Conservation (phyloP, 208 protist species). For the Sergeia podlipaevii region DNA sequence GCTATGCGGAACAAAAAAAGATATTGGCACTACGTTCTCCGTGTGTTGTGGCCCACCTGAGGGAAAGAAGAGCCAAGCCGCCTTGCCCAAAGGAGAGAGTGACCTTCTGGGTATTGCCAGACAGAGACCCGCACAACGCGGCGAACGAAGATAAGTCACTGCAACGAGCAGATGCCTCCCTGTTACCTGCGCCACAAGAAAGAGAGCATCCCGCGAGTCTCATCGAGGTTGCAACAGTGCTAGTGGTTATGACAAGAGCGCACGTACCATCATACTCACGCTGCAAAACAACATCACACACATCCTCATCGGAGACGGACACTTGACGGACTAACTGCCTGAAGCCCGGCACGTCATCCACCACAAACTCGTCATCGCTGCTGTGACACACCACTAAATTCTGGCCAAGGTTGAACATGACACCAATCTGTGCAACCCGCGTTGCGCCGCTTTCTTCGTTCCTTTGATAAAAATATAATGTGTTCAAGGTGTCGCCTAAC, state of each 20-base stretch:
- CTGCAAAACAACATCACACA: constrained; percentile 28
- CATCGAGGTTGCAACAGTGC: constrained; percentile 27
- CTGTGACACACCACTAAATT: constrained; percentile 47
- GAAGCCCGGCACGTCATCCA: constrained; percentile 52
- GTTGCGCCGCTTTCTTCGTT: constrained; percentile 22
- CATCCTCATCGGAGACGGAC: constrained; percentile 33
- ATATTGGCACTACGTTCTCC: constrained; percentile 32
- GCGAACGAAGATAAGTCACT: constrained; percentile 46
- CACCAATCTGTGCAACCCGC: constrained; percentile 36
- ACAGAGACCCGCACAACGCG: constrained; percentile 15
- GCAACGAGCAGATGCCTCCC: constrained; percentile 35
- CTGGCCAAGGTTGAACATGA: constrained; percentile 60
- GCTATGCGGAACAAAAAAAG: constrained; percentile 51
- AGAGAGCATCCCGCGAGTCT: constrained; percentile 13
- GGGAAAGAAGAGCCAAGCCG: constrained; percentile 39
- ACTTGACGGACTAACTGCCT: constrained; percentile 37
- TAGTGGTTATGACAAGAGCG: constrained; percentile 20
- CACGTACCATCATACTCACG: constrained; percentile 24
- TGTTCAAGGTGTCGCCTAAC: constrained; percentile 26
- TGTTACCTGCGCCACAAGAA: constrained; percentile 17
- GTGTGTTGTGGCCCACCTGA: constrained; percentile 31
- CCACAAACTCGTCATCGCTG: constrained; percentile 30
- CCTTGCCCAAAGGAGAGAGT: constrained; percentile 46
- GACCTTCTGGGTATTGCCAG: constrained; percentile 10
- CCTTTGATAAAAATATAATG: constrained; percentile 37